Percentiles rank a stretch among this genome's conserved stretches.
These are phyloP conservation scores for Ustilaginoidea virens DNA, from an alignment of 2,329 filamentous ascomycete genomes.

Conservation along the genomic window DNA sequence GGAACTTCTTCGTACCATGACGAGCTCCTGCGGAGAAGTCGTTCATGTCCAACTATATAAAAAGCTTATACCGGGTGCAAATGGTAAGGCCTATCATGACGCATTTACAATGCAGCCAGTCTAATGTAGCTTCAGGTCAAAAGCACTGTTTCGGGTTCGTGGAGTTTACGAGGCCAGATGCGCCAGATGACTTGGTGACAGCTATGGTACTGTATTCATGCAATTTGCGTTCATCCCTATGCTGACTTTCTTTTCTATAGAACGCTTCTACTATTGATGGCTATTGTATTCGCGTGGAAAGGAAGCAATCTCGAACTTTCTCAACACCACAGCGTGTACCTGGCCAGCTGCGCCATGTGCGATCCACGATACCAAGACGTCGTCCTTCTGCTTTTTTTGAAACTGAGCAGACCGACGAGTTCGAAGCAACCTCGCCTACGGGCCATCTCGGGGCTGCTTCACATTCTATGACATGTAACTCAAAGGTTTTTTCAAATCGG, in stretches of 20 bases:
- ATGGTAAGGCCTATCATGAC: not conserved
- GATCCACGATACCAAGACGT: slow-evolving; percentile 5
- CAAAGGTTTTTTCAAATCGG: slow-evolving; percentile 2
- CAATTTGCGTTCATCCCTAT: slow-evolving; percentile 2
- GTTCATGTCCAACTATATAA: slow-evolving; percentile 12
- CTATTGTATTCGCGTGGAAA: slow-evolving; percentile 20
- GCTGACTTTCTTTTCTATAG: slow-evolving; percentile 11
- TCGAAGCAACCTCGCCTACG: not conserved
- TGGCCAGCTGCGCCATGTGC: slow-evolving; percentile 1
- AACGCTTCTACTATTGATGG: slow-evolving; percentile 16
- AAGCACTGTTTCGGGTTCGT: slow-evolving; percentile 20
- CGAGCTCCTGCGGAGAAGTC: slow-evolving; percentile 23
- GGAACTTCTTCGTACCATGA: slow-evolving; percentile 19
- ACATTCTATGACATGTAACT: not conserved
- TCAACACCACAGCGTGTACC: slow-evolving; percentile 8
- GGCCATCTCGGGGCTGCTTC: not conserved
- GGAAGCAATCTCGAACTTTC: slow-evolving; percentile 15
- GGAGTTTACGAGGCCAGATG: slow-evolving; percentile 22
- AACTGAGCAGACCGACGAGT: no score
- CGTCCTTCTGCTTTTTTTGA: not conserved
- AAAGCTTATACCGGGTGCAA: slow-evolving; percentile 9
- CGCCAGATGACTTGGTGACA: slow-evolving; percentile 20
- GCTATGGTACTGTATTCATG: no score
- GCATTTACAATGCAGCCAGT: not conserved
- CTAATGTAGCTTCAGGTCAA: slow-evolving; percentile 8